These are phyloP conservation scores for Monilinia vaccinii-corymbosi DNA, from an alignment of 2,329 filamentous ascomycete species.

Conservation along the genomic window DNA sequence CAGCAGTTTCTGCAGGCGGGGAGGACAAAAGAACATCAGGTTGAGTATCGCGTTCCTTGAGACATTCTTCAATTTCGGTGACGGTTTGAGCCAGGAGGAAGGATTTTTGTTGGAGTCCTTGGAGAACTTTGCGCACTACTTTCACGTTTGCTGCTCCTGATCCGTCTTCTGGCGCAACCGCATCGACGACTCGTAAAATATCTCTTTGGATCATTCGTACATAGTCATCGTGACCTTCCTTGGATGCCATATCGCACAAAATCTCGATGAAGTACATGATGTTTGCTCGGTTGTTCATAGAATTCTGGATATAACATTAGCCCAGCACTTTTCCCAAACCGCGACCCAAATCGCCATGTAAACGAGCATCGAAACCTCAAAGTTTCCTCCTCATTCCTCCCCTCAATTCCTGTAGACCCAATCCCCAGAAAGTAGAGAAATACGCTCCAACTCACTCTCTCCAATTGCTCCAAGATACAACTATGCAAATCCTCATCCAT, in stretches of 20 bases:
- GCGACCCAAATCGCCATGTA: not conserved
- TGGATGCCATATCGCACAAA: conserved; percentile 58
- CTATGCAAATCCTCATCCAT: conserved; percentile 96
- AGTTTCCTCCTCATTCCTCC: not conserved
- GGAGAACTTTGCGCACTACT: conserved; percentile 72
- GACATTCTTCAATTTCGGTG: conserved; percentile 69
- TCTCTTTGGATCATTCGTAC: conserved; percentile 92
- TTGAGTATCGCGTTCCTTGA: conserved; percentile 54
- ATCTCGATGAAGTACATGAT: conserved; percentile 99
- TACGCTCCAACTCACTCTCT: conserved; percentile 49
- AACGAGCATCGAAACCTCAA: not conserved
- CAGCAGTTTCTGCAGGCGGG: conserved; percentile 11
- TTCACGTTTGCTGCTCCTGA: conserved; percentile 90
- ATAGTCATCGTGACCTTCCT: conserved; percentile 70
- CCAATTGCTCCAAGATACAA: conserved; percentile 92
- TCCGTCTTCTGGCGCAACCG: conserved; percentile 78
- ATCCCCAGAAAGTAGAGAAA: not conserved
- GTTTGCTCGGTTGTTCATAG: conserved; percentile 94
- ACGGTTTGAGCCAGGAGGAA: conserved; percentile 70
- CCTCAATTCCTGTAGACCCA: not conserved
- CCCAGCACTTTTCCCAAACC: not conserved
- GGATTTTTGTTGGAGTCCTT: conserved; percentile 58
- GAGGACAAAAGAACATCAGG: conserved; percentile 13
- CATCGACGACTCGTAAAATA: conserved; percentile 83
- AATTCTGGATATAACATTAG: conserved; percentile 47